Base-by-base conservation (phyloP, 2,329 filamentous ascomycete species). In the Apiospora phragmitis region DNA sequence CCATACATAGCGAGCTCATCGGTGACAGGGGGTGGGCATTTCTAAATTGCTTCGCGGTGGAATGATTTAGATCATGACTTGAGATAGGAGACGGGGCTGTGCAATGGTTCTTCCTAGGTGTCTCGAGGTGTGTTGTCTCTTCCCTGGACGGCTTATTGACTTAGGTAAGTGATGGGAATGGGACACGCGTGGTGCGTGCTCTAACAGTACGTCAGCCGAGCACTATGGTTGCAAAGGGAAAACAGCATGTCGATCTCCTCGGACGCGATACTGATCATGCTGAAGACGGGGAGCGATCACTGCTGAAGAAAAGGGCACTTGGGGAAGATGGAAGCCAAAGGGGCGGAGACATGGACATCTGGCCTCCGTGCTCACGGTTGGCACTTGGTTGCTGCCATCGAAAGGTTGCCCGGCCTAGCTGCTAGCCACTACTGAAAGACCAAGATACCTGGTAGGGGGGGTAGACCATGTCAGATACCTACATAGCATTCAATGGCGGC, bases 111-210 rank as follows among this genome's bases (percentile, higher is more conserved):
- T 16, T 55, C 51, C 26, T 14, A 35, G 51, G 29, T 59, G 51
- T 35, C 51, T 59, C 29, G 51, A 2, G 51, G 29, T 59, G 26
- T 35, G 55, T 8, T 62, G 55, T 62, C 55, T 62, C 29, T 35
- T n/a, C 26, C 26, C 18, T 47, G 8, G n/a, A 49, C n/a, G 47
- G n/a, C 32, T 32, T 24, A 12, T 14, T 38, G 55, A 38, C 4
- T 62, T 62, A 55, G 18, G 32, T 38, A 62, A 62, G 55, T 55
- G 26, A 62, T 16, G 55, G 55, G 55, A 62, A 62, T 62, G 51
- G 51, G 29, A 62, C 12, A 62, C 32, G n/a, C 32, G 21, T 62
- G 24, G 55, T 38, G 55, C 29, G 55, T 9, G 21, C 3, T 38
- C 11, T 12, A n/a, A 32, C 18, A 62, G 55, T 2, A 38, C 32